phyloP scores from a whole-genome alignment of 2,329 filamentous ascomycete species.

The Verticillium nubilum region DNA sequence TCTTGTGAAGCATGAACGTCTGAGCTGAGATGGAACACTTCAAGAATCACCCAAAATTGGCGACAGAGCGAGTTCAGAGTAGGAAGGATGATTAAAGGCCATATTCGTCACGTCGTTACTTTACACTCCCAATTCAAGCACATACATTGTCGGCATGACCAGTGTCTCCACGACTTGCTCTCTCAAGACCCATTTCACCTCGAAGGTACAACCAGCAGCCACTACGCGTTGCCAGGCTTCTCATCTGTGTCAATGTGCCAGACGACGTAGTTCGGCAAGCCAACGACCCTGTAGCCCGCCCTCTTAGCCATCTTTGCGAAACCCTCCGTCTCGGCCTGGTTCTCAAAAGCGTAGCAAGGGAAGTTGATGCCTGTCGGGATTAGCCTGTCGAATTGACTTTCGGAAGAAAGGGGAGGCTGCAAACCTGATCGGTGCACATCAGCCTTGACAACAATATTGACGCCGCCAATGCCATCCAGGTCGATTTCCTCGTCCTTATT shows the following conservation, averaged over 20 bases:
- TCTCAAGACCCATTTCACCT: not conserved
- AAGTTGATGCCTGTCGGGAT: slow-evolving; percentile 79
- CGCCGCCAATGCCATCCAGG: slow-evolving; percentile 92
- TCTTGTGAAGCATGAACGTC: too few relatives aligned
- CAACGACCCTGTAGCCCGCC: slow-evolving; percentile 87
- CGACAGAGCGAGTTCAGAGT: not conserved
- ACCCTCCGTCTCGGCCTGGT: slow-evolving; percentile 97
- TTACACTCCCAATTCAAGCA: not conserved
- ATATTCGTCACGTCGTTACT: not conserved
- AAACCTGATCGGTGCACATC: slow-evolving; percentile 91
- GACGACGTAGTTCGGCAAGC: slow-evolving; percentile 94
- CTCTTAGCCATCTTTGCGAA: slow-evolving; percentile 99
- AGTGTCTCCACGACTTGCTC: not conserved
- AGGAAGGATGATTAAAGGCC: not conserved
- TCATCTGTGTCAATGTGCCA: slow-evolving; percentile 98
- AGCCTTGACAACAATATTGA: slow-evolving; percentile 96
- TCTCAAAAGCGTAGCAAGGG: slow-evolving; percentile 93
- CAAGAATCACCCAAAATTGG: not conserved
- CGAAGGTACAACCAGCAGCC: not conserved
- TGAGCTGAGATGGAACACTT: too few relatives aligned
- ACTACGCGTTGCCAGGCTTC: slow-evolving; percentile 72
- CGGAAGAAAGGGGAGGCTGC: not conserved
- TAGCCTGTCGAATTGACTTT: not conserved
- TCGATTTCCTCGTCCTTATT: slow-evolving; percentile 90
- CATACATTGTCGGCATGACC: not conserved